Percentiles rank a stretch among this genome's conserved stretches.
Evolutionary conservation across 1,139 yeast genomes (phyloP).

Genomic region (Candida sanyaensis): DNA sequence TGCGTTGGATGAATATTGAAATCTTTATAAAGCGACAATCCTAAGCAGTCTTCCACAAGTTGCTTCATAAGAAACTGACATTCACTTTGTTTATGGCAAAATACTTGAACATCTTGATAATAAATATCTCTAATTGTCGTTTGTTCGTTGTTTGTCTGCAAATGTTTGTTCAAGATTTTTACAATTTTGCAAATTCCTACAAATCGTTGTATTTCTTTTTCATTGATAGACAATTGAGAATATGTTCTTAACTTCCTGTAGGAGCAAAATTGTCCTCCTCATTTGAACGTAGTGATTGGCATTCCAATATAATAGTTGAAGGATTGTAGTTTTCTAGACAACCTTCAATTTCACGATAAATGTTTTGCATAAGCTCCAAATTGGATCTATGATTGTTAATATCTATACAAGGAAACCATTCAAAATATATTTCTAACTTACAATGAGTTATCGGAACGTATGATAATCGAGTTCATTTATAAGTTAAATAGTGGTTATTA

Average conservation of each 20-base stretch:
- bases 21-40: conserved; percentile 21
- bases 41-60: conserved; percentile 29
- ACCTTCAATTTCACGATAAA: conserved; percentile 10
- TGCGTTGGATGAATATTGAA: conserved; percentile 59
- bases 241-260: conserved; percentile 3
- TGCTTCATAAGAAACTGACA: conserved; percentile 45
- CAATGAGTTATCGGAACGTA: neutral
- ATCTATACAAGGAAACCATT: neutral
- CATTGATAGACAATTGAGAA: conserved; percentile 9
- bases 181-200: conserved; percentile 20
- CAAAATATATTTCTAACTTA: neutral
- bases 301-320: conserved; percentile 3
- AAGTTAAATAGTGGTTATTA: neutral
- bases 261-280: neutral
- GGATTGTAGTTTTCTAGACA: conserved; percentile 5
- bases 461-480: neutral
- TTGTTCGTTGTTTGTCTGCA: conserved; percentile 15
- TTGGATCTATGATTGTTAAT: conserved; percentile 5
- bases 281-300: neutral
- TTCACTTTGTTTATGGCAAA: conserved; percentile 40
- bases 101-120: conserved; percentile 63
- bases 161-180: conserved; percentile 21
- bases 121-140: conserved; percentile 65
- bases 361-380: conserved; percentile 6
- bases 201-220: conserved; percentile 11